Percentiles rank a stretch among this genome's conserved stretches.
Evolutionary conservation across 129 eudicot genomes (phyloP).

Genomic region (Artemisia annua): DNA sequence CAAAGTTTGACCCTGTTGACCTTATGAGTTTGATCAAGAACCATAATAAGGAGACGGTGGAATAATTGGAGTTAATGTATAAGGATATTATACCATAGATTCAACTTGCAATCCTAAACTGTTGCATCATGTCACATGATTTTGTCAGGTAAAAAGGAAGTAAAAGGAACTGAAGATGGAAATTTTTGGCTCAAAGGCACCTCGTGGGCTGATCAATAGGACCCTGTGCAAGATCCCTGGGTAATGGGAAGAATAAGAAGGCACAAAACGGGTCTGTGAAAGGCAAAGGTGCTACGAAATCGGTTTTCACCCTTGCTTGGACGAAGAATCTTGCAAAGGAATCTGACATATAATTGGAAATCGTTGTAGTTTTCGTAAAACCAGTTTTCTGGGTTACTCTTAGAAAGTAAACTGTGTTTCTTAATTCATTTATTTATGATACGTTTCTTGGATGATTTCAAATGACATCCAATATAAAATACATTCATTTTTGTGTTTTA

Average conservation of each 20-base stretch:
- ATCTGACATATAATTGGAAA: slow-evolving; percentile 31
- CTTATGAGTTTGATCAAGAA: slow-evolving; percentile 11
- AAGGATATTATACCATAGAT: slow-evolving; percentile 9
- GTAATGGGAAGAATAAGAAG: slow-evolving; percentile 30
- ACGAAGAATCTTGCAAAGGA: slow-evolving; percentile 47
- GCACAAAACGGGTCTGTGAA: slow-evolving; percentile 17
- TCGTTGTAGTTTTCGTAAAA: slow-evolving; percentile 1
- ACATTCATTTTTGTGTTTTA: no score
- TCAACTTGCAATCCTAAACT: slow-evolving; percentile 20
- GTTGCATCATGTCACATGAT: slow-evolving; percentile 11
- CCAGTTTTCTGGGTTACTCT: not conserved
- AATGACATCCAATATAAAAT: no score
- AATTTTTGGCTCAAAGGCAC: slow-evolving; percentile 39
- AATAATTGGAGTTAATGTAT: slow-evolving; percentile 21
- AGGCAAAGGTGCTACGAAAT: slow-evolving; percentile 33
- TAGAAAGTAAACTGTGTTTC: not conserved
- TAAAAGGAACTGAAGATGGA: slow-evolving; percentile 42
- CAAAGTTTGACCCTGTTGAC: slow-evolving; percentile 28
- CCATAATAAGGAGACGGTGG: slow-evolving; percentile 17
- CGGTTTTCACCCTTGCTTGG: slow-evolving; percentile 42
- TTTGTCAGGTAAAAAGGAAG: slow-evolving; percentile 14
- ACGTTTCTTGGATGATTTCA: slow-evolving; percentile 2
- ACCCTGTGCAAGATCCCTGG: slow-evolving; percentile 42
- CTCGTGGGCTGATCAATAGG: slow-evolving; percentile 81
- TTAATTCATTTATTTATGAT: slow-evolving; percentile 9